Percentiles rank a stretch among this genome's conserved stretches.
These are phyloP conservation scores for Gentiana dahurica DNA, from an alignment of 257 asterid species.

Conservation along the genomic window DNA sequence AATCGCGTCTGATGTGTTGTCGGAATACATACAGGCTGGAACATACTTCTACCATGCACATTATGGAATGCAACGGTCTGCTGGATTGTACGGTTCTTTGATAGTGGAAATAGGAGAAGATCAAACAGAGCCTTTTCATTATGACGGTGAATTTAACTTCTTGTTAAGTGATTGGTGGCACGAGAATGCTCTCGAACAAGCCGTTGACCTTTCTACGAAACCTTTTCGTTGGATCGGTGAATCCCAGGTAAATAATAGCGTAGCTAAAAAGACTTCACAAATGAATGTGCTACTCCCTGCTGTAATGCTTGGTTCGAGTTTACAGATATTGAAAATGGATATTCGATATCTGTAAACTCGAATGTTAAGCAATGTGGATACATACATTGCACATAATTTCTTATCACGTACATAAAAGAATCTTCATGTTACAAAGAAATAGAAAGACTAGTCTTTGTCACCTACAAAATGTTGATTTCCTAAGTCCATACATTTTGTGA, in stretches of 20 bases:
- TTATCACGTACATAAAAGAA: too few species aligned
- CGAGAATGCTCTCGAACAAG: conserved; percentile 42
- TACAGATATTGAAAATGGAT: too few species aligned
- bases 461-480: too few species aligned
- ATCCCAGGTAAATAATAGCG: conserved; percentile 41
- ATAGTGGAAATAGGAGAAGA: conserved; percentile 65
- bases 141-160: conserved; percentile 57
- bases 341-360: too few species aligned
- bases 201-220: conserved; percentile 53
- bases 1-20: too few species aligned
- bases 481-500: too few species aligned
- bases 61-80: conserved; percentile 91
- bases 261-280: neutral
- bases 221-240: conserved; percentile 93
- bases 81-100: conserved; percentile 67
- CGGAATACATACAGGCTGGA: conserved; percentile 43
- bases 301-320: neutral
- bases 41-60: conserved; percentile 93
- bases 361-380: too few species aligned
- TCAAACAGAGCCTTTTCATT: conserved; percentile 40
- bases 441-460: too few species aligned
- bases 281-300: too few species aligned
- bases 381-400: too few species aligned
- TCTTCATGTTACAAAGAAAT: too few species aligned
- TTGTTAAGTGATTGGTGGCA: conserved; percentile 93